Percentiles rank a stretch among this genome's conserved stretches.
Conservation (phyloP, 2,329 filamentous ascomycete species). For the Teratosphaeriaceae sp. region DNA sequence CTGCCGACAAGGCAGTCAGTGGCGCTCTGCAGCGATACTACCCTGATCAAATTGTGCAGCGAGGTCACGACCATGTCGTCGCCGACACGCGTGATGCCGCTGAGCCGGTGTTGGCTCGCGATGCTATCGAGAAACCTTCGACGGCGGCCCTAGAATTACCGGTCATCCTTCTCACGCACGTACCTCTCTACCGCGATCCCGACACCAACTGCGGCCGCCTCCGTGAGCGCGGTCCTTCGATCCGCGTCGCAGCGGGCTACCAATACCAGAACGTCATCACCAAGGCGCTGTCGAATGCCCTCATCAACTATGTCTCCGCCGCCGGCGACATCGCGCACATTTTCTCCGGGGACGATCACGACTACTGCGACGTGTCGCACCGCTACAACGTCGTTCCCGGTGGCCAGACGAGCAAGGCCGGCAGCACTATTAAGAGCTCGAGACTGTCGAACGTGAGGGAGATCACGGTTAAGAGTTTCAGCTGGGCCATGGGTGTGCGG, state of each 20-base stretch:
- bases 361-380: constrained; percentile 90
- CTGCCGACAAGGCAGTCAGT: constrained; percentile 61
- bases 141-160: constrained; percentile 55
- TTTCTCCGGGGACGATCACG: constrained; percentile 95
- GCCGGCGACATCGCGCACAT: constrained; percentile 71
- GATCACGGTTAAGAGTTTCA: constrained; percentile 92
- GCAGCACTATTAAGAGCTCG: constrained; percentile 15
- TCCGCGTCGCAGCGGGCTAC: constrained; percentile 71
- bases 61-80: constrained; percentile 29
- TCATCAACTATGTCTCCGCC: constrained; percentile 60
- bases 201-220: constrained; percentile 83
- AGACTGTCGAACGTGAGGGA: constrained; percentile 50
- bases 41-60: constrained; percentile 29
- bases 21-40: constrained; percentile 50
- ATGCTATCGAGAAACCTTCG: constrained; percentile 5
- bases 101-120: constrained; percentile 19
- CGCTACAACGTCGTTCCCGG: constrained; percentile 33
- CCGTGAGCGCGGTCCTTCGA: constrained; percentile 80
- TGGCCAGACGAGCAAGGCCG: constrained; percentile 30
- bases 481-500: constrained; percentile 92
- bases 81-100: constrained; percentile 19
- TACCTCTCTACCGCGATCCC: constrained; percentile 75
- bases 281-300: constrained; percentile 64
- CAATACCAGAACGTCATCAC: constrained; percentile 95
- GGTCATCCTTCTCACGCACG: constrained; percentile 82